phyloP scores from a whole-genome alignment of 2,329 filamentous ascomycete genomes.

The Talaromyces sp. region DNA sequence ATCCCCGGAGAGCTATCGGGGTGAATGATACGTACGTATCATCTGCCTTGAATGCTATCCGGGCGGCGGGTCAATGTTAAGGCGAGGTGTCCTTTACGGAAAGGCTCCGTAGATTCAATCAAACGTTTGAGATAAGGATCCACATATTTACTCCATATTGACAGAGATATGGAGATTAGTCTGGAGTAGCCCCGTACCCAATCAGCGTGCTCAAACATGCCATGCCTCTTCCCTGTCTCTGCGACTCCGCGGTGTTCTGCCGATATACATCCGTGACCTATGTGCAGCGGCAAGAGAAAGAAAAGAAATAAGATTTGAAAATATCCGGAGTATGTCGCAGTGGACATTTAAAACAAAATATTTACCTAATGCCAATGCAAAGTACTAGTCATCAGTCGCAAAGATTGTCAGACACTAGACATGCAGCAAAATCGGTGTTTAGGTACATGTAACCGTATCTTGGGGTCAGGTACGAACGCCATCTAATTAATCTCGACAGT shows the following conservation, averaged over 20 bases:
- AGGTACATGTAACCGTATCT: constrained; percentile 7
- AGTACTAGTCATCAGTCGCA: background rate
- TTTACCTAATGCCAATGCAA: background rate
- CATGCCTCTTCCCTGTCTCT: too few relatives aligned
- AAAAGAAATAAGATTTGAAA: background rate
- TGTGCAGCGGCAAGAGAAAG: background rate
- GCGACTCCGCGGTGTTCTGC: background rate
- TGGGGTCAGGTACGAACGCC: constrained; percentile 14
- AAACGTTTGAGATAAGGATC: background rate
- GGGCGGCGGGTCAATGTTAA: background rate
- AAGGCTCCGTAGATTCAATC: background rate
- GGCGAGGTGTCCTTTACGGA: background rate
- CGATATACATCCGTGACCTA: background rate
- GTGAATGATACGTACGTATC: background rate
- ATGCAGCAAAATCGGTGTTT: background rate
- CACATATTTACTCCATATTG: background rate
- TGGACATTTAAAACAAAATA: background rate
- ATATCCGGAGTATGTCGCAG: background rate
- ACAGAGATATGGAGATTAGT: background rate
- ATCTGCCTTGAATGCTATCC: background rate
- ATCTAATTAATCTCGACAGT: background rate
- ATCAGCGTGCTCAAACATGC: background rate
- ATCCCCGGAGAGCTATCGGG: background rate
- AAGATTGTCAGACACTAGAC: background rate
- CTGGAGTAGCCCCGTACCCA: constrained; percentile 2